Evolutionary conservation across 1,284 basidiomycete species (phyloP), one percentile per base, ranked within the genome.

Genomic region (Fomes fomentarius): DNA sequence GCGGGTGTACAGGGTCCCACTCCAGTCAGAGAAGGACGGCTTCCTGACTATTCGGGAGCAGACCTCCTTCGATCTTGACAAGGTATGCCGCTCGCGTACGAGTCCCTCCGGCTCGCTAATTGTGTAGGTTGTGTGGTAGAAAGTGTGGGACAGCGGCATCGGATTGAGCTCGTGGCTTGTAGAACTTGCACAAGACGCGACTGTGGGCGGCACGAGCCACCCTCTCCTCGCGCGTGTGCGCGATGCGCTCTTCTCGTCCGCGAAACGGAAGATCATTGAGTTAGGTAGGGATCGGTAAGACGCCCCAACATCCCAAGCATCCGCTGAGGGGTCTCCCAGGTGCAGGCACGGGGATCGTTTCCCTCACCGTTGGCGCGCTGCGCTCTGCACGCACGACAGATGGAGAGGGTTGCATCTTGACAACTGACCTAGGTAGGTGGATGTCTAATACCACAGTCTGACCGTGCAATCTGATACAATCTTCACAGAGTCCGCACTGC

Each of bases 141-240:
- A 94, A 91, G 82, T 94, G 47, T 94, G 93, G 93, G 93, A 95
- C 69, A 94, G 91, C 51, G 93, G 92, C 1, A 79, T 94, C 43
- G 91, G 89, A 1, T 73, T 94, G 21, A 84, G 86, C 51, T 82
- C 89, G 0, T 94, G 91, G 90, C 74, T 94, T 15, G 71, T 77
- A 14, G 69, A 69, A 58, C 69, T 77, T 1, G 50, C 63, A 3
- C 54, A 56, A 12, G 22, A 34, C 12, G 11, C 30, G 21, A 28
- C 43, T 12, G 28, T 26, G 17, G 34, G 30, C 17, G 21, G 19
- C 24, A 45, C 40, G 3, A 45, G 50, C 9, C 40, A 54, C 12
- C n/a, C 41, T 0, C 30, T 59, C 19, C 50, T 76, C 17, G 59
- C 60, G 10, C 55, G 58, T 7, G 52, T 72, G 28, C 63, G 59